These are phyloP conservation scores for Hanseniaspora guilliermondii DNA, from an alignment of 805 yeast species.

Conservation along the genomic window DNA sequence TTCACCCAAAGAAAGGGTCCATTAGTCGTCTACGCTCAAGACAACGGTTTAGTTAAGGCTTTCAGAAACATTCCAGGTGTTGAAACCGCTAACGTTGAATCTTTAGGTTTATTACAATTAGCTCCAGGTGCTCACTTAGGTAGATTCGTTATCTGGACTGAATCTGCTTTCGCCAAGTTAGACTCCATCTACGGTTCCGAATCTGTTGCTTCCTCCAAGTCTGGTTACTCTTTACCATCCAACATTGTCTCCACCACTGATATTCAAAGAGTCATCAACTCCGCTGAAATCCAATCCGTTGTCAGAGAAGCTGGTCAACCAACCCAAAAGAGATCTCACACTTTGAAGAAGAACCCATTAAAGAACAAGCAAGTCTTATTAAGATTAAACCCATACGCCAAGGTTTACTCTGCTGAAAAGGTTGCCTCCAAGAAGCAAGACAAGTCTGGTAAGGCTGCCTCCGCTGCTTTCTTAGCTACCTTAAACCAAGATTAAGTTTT, in stretches of 20 bases:
- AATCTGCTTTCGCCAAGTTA: conserved; percentile 90
- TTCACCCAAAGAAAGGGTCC: conserved; percentile 99
- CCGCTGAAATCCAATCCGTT: conserved; percentile 96
- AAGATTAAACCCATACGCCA: conserved; percentile 99
- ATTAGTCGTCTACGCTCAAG: conserved; percentile 93
- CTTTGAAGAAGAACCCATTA: conserved; percentile 97
- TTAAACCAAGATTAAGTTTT: conserved; percentile 44
- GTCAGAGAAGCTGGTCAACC: conserved; percentile 93
- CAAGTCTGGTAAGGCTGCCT: conserved; percentile 51
- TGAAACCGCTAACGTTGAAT: conserved; percentile 84
- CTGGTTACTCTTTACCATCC: conserved; percentile 83
- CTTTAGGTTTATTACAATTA: conserved; percentile 91
- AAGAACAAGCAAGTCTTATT: conserved; percentile 97
- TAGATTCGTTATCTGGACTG: conserved; percentile 99
- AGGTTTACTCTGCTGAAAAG: conserved; percentile 87
- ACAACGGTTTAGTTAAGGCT: conserved; percentile 95
- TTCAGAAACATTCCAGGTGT: conserved; percentile 99
- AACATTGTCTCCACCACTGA: conserved; percentile 93
- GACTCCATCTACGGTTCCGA: conserved; percentile 97
- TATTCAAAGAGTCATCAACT: conserved; percentile 93
- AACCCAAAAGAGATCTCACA: conserved; percentile 85
- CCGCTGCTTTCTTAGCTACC: conserved; percentile 56
- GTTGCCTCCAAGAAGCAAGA: conserved; percentile 72
- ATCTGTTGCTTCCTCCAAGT: conserved; percentile 68
- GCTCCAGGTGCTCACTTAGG: conserved; percentile 99